These are phyloP conservation scores for Hypoxylon sp. DNA, from an alignment of 2,329 filamentous ascomycete species.

Conservation along the genomic window DNA sequence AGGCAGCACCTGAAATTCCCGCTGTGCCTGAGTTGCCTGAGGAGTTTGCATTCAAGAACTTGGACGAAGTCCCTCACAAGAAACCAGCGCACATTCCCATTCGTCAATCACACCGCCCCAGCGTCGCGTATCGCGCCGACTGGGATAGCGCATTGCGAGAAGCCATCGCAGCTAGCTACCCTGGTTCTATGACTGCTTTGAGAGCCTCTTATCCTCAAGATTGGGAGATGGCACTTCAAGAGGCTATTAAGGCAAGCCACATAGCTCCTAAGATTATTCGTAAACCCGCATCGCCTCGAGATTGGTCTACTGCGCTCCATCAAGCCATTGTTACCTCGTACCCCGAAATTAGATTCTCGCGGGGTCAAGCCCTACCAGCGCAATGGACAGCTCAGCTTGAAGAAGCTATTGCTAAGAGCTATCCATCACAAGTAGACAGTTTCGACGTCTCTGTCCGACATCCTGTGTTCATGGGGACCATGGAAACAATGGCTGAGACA, in stretches of 20 bases:
- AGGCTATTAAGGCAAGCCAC: slow-evolving; percentile 46
- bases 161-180: slow-evolving; percentile 54
- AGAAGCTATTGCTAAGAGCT: slow-evolving; percentile 46
- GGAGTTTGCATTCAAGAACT: slow-evolving; percentile 46
- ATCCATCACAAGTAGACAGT: slow-evolving; percentile 16
- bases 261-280: slow-evolving; percentile 40
- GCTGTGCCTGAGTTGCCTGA: slow-evolving; percentile 43
- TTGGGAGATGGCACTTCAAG: slow-evolving; percentile 47
- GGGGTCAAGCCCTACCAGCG: slow-evolving; percentile 42
- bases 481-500: slow-evolving; percentile 46
- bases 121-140: slow-evolving; percentile 48
- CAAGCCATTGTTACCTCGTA: slow-evolving; percentile 55
- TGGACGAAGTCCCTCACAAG: slow-evolving; percentile 40
- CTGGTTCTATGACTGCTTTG: slow-evolving; percentile 37
- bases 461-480: slow-evolving; percentile 54
- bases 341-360: slow-evolving; percentile 45
- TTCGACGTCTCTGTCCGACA: slow-evolving; percentile 54
- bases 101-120: slow-evolving; percentile 49
- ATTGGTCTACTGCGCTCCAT: slow-evolving; percentile 59
- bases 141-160: slow-evolving; percentile 57
- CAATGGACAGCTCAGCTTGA: slow-evolving; percentile 48
- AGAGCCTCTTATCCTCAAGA: slow-evolving; percentile 46
- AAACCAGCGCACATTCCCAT: slow-evolving; percentile 40
- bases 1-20: slow-evolving; percentile 14
- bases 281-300: slow-evolving; percentile 45